Percentiles rank a stretch among this genome's conserved stretches.
phyloP scores from a whole-genome alignment of 192 early-diverging fungal genomes.

The Phycomyces nitens region DNA sequence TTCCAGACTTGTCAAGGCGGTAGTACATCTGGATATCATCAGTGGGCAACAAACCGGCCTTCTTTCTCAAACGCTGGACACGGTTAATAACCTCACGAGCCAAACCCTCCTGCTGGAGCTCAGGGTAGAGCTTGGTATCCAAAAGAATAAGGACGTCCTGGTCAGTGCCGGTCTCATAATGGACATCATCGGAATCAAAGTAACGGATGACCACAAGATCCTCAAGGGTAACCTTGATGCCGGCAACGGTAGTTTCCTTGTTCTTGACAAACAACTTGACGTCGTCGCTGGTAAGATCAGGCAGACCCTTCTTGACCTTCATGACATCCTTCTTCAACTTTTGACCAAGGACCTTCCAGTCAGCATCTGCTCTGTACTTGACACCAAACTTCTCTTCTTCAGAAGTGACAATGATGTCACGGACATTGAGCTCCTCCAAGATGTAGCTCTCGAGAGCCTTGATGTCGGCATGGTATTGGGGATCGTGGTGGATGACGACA shows the following conservation, averaged over 20 bases:
- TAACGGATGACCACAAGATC: constrained; percentile 85
- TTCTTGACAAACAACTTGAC: constrained; percentile 78
- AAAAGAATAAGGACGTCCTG: constrained; percentile 85
- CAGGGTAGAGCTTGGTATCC: constrained; percentile 76
- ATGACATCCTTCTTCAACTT: constrained; percentile 87
- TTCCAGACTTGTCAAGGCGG: constrained; percentile 68
- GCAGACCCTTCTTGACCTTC: constrained; percentile 84
- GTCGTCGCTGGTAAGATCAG: constrained; percentile 65
- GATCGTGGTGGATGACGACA: constrained; percentile 84
- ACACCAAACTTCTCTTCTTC: constrained; percentile 92
- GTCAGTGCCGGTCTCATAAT: constrained; percentile 75
- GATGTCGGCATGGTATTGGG: constrained; percentile 87
- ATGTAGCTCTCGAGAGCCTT: constrained; percentile 83
- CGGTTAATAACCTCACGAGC: constrained; percentile 97
- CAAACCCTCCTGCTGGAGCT: constrained; percentile 82
- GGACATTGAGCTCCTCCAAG: constrained; percentile 89
- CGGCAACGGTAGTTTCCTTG: constrained; percentile 69
- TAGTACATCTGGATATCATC: constrained; percentile 88
- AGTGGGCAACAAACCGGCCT: constrained; percentile 84
- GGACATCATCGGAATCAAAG: constrained; percentile 69
- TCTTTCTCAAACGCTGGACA: constrained; percentile 93
- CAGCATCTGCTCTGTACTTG: constrained; percentile 89
- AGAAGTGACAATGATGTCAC: constrained; percentile 79
- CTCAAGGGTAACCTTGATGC: constrained; percentile 72
- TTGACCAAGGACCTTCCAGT: constrained; percentile 82